Base-by-base conservation (phyloP, 2,329 filamentous ascomycete species). In the Parascedosporium putredinis region DNA sequence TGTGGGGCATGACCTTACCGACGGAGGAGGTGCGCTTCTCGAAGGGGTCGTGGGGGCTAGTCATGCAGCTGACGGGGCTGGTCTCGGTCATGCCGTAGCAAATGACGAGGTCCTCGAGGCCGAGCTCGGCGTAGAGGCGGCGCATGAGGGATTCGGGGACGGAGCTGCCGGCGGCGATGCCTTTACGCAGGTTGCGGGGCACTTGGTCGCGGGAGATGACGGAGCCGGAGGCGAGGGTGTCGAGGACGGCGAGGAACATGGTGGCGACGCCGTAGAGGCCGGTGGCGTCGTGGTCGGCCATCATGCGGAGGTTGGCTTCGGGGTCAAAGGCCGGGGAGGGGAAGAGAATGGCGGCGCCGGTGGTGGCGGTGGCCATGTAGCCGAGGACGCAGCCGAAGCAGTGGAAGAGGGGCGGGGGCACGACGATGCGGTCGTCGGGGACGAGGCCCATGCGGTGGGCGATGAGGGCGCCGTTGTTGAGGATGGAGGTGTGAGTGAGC, bases 21-120 rank as follows among this genome's bases (percentile, higher is more conserved):
- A 97, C 88, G 3, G 79, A 84, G 34, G 79, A 74, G 47, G 88
- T 84, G 36, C 89, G 75, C 65, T 85, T 86, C 33, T 76, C 75
- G 2, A 88, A 70, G 0, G 87, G 81, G 60, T 95, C 89, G 16
- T 77, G 67, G 0, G 87, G 90, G 0, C 79, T 73, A 0, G 90
- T 95, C 89, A 95, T 95, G 55, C 78, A 79, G 71, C 78, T 73
- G 59, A 88, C 85, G 36, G 85, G 85, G 45, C 74, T 77, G 1
- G 90, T 96, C 67, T 96, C 90, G 1, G 90, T 96, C 89, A 95
- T 95, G 53, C 90, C 90, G 64, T 96, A 97, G 71, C 90, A 95
- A 55, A 95, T 96, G 0, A 90, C 91, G 20, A 97, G 68, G 50
- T 95, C 86, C 0, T 75, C 78, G 16, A 97, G 70, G 45, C 93